These are phyloP conservation scores for Pyrenophora seminiperda DNA, from an alignment of 2,329 filamentous ascomycete genomes.

Conservation along the genomic window DNA sequence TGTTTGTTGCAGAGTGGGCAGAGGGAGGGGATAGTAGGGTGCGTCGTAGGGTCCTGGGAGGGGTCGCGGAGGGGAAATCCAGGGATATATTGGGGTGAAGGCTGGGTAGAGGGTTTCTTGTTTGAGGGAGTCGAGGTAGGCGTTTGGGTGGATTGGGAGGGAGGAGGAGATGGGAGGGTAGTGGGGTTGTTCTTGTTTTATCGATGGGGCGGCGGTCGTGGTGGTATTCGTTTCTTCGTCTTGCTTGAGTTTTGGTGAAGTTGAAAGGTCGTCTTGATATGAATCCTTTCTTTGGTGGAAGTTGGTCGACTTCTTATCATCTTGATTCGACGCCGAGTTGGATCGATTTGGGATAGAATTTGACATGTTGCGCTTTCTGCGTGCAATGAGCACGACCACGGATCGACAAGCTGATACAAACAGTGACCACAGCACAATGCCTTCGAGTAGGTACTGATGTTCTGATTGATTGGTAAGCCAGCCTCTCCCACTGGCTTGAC, in stretches of 20 bases:
- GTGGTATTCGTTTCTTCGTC: background rate
- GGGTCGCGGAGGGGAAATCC: slow-evolving; percentile 37
- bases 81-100: slow-evolving; percentile 39
- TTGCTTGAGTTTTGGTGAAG: background rate
- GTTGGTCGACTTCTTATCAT: background rate
- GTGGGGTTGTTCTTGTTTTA: background rate
- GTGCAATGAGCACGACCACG: slow-evolving; percentile 13
- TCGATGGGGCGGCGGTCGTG: background rate
- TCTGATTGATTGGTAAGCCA: slow-evolving; percentile 5
- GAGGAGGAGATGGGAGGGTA: background rate
- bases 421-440: slow-evolving; percentile 25
- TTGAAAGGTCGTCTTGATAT: background rate
- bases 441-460: slow-evolving; percentile 17
- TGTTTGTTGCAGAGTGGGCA: slow-evolving; percentile 31
- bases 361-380: slow-evolving; percentile 26
- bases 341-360: background rate
- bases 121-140: slow-evolving; percentile 20
- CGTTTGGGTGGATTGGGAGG: slow-evolving; percentile 8
- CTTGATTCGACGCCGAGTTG: slow-evolving; percentile 1
- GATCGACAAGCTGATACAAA: slow-evolving; percentile 26
- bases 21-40: slow-evolving; percentile 41
- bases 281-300: slow-evolving; percentile 8
- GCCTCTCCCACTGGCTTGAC: slow-evolving; percentile 19
- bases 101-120: slow-evolving; percentile 23
- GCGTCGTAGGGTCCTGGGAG: slow-evolving; percentile 46